Percentiles rank a stretch among this genome's conserved stretches.
Conservation (phyloP, 768 basidiomycete genomes). For the Trametes cingulata region DNA sequence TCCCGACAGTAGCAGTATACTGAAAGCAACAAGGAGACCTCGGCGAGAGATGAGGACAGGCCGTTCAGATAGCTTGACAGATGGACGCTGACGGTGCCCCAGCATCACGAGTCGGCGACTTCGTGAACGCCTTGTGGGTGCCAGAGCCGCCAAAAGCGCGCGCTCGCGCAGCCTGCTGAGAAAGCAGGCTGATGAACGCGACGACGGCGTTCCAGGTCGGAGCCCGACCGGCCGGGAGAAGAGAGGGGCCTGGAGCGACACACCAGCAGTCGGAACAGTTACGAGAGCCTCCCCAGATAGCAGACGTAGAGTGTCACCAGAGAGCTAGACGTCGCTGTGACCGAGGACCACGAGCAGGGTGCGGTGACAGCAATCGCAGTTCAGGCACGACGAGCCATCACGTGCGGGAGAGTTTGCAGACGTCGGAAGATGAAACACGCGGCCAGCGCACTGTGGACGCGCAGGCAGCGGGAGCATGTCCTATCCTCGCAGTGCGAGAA, state of each 20-base stretch:
- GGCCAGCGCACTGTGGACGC: constrained; percentile 6
- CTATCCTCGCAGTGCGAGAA: neutral
- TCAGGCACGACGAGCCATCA: neutral
- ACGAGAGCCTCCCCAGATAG: neutral
- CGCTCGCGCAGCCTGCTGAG: neutral
- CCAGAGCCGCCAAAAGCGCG: neutral
- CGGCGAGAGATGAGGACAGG: no score
- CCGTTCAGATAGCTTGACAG: no score
- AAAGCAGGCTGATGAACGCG: neutral
- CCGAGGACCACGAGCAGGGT: neutral
- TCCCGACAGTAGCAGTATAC: no score
- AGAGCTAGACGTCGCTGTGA: neutral
- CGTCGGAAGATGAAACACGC: constrained; percentile 15
- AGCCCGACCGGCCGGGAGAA: constrained; percentile 8
- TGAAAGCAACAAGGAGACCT: no score
- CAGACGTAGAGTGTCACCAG: neutral
- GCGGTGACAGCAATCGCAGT: neutral
- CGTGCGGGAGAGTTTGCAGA: constrained; percentile 7
- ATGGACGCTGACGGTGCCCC: no score
- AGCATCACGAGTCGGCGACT: neutral
- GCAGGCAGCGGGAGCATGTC: neutral
- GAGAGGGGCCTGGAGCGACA: neutral
- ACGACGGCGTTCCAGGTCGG: neutral
- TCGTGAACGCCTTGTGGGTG: neutral
- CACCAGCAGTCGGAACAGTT: neutral